phyloP scores from a whole-genome alignment of 2,329 filamentous ascomycete species.

The Cadophora luteo-olivacea region DNA sequence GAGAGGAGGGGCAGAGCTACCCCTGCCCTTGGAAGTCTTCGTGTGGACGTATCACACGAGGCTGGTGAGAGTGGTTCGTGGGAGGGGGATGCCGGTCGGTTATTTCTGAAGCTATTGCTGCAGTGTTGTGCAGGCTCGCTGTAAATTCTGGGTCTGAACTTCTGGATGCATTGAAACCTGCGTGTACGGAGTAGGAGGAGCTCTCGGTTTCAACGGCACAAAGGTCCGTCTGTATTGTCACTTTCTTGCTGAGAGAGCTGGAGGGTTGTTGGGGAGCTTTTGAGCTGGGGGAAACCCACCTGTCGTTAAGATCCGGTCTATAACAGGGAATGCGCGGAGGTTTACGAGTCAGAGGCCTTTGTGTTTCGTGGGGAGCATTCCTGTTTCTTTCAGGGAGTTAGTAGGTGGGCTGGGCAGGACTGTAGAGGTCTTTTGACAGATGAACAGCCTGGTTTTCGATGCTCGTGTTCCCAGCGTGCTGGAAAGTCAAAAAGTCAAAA shows the following conservation, averaged over 20 bases:
- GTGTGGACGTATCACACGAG: slow-evolving; percentile 1
- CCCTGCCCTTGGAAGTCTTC: neutral
- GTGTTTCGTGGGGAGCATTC: slow-evolving; percentile 6
- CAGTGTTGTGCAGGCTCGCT: slow-evolving; percentile 5
- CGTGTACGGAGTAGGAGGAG: neutral
- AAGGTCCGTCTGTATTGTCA: neutral
- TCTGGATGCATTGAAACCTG: neutral
- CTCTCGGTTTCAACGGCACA: neutral
- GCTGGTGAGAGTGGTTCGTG: slow-evolving; percentile 2
- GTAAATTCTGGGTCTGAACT: neutral
- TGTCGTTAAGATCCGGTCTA: slow-evolving; percentile 1
- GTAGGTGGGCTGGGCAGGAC: neutral
- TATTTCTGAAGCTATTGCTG: slow-evolving; percentile 14
- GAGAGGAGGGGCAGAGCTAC: slow-evolving; percentile 10
- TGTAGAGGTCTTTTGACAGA: neutral
- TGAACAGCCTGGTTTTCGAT: neutral
- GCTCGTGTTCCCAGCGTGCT: neutral
- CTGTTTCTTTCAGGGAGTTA: neutral
- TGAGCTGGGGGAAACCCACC: neutral
- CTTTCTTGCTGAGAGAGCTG: neutral
- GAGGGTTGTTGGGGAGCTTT: neutral
- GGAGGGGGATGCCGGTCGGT: slow-evolving; percentile 2
- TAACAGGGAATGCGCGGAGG: neutral
- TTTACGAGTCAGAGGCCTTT: slow-evolving; percentile 11
- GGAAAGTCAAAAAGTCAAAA: slow-evolving; percentile 1